Base-by-base conservation (phyloP, 768 basidiomycete genomes). In the Mycena floridula region DNA sequence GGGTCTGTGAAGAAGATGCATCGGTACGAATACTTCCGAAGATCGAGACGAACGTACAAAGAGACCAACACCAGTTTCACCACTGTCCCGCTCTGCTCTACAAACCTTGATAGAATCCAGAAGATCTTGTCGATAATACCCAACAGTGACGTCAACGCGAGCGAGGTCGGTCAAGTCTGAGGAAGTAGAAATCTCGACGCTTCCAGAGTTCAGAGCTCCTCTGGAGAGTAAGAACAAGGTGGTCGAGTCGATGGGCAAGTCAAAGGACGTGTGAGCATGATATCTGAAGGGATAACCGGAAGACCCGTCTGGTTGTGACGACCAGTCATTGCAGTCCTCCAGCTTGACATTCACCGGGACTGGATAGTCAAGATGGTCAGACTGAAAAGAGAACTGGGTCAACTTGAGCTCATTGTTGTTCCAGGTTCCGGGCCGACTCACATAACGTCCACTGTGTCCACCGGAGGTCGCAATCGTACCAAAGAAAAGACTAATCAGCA, bases 51-150 rank as follows among this genome's bases (percentile, higher is more conserved):
- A 9, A 58, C 67, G 37, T 44, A 68, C 67, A 44, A 67, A 69
- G 25, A 65, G 60, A 24, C 66, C 66, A 23, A 69, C 57, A 26
- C 67, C 67, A 35, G 45, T 43, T 38, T 57, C 61, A n/a, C 51
- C 51, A 2, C 56, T 46, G 9, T 46, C 43, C 8, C 63, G 58
- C 36, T 48, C 41, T 38, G 64, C 50, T 11, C 57, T 44, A 51
- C 67, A 69, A 12, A 63, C 57, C 40, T 60, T 59, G 13, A 59
- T 56, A 15, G 43, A 51, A 38, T 61, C 59, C 24, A 52, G 59
- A 7, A 51, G 49, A 42, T 47, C 40, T 11, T 26, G 30, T 15
- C 36, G 42, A 27, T 45, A 30, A 41, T 65, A 60, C 25, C 53
- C 50, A 0, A 65, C 50, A 0, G 43, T 51, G 25, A 67, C 50